Evolutionary conservation across 257 asterid genomes (phyloP).

Genomic region (Nyctanthes arbortristis): DNA sequence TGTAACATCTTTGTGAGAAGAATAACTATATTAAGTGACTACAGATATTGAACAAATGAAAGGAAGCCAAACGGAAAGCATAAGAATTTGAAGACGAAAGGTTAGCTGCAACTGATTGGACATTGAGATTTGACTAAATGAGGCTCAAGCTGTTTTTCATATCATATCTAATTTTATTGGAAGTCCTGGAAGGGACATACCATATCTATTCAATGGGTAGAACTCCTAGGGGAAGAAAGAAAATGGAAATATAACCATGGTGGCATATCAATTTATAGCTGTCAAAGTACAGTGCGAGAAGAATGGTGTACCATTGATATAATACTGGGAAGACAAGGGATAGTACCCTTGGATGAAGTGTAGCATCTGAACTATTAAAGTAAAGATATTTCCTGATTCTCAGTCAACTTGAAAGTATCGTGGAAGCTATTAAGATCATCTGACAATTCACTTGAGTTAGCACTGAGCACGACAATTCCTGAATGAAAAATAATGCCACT

Average conservation of each 20-base stretch:
- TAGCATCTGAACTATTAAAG: neutral
- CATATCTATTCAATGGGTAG: neutral
- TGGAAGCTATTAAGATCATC: neutral
- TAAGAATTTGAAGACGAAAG: slow-evolving; percentile 2
- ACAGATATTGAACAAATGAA: neutral
- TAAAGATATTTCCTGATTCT: neutral
- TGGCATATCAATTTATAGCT: no score
- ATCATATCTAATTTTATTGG: no score
- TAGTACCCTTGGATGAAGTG: neutral
- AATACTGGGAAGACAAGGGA: neutral
- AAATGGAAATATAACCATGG: no score
- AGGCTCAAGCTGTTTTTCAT: no score
- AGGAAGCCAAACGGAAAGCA: slow-evolving; percentile 3
- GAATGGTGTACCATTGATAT: neutral
- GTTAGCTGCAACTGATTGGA: neutral
- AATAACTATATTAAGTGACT: neutral
- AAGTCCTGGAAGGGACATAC: no score
- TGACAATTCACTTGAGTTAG: neutral
- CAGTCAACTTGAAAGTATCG: no score
- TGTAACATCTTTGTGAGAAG: slow-evolving; percentile 36
- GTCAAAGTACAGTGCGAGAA: neutral
- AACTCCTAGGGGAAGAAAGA: no score
- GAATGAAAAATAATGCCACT: neutral
- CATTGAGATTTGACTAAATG: neutral
- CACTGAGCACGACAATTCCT: neutral